phyloP scores from a whole-genome alignment of 176 grass and related monocot species.

The Oropetium thomaeum region DNA sequence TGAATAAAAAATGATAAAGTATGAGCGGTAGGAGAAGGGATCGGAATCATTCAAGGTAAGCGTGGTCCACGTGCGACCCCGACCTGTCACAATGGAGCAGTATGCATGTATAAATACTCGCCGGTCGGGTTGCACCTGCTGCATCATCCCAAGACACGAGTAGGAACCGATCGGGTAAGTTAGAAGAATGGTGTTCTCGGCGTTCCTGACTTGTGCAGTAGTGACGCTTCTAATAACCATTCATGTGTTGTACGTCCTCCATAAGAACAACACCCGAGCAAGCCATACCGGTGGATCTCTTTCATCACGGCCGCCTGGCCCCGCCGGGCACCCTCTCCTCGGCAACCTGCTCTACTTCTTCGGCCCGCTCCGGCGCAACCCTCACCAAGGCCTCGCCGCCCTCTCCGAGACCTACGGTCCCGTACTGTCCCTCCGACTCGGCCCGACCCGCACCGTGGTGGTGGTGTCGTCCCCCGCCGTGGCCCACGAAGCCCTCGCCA shows the following conservation, averaged over 20 bases:
- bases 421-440: slow-evolving; percentile 14
- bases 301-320: neutral
- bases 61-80: no score
- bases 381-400: neutral
- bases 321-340: neutral
- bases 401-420: slow-evolving; percentile 11
- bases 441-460: slow-evolving; percentile 24
- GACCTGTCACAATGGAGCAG: no score
- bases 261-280: neutral
- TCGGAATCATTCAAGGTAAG: no score
- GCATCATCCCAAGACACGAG: no score
- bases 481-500: slow-evolving; percentile 17
- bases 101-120: no score
- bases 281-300: neutral
- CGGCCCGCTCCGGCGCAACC: slow-evolving; percentile 12
- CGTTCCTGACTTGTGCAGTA: neutral
- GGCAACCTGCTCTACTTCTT: slow-evolving; percentile 12
- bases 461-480: neutral
- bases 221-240: neutral
- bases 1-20: no score
- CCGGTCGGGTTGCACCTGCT: no score
- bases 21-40: no score
- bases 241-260: neutral
- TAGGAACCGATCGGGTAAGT: no score
- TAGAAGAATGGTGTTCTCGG: neutral